A percentile compares a stretch with the other conserved stretches of the same genome.
phyloP scores from a whole-genome alignment of 352 stramenopile genomes.

The Globisporangium cylindrosporum region DNA sequence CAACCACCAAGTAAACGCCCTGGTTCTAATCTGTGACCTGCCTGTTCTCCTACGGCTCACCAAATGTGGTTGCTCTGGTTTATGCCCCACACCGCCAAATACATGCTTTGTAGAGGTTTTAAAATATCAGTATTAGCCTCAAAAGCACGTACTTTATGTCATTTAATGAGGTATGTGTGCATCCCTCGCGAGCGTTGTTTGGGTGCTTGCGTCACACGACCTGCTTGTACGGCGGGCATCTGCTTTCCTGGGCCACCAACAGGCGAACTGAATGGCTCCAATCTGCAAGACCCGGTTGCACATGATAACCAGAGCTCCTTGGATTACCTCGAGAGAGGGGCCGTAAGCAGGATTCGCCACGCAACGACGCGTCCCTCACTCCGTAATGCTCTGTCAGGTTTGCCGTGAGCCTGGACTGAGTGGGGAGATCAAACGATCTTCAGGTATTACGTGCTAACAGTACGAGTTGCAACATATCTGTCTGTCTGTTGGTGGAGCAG shows the following conservation, averaged over 20 bases:
- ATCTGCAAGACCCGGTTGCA: neutral
- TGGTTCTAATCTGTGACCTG: neutral
- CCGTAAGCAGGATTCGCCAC: too few relatives aligned
- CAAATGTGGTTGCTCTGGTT: neutral
- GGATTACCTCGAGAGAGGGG: too few relatives aligned
- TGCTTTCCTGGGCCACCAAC: neutral
- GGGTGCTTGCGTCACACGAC: neutral
- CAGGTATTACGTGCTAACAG: too few relatives aligned
- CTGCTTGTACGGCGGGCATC: neutral
- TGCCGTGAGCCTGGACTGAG: too few relatives aligned
- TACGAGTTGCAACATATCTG: too few relatives aligned
- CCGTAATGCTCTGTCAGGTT: too few relatives aligned
- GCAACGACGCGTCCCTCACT: too few relatives aligned
- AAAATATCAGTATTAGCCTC: neutral
- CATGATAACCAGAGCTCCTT: too few relatives aligned
- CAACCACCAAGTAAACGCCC: neutral
- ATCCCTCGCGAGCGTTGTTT: too few relatives aligned
- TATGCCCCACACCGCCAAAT: neutral
- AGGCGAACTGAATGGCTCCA: neutral
- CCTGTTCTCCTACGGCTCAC: neutral
- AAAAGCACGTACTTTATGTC: neutral
- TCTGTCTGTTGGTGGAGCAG: neutral
- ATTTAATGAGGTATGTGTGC: neutral
- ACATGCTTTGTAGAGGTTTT: neutral
- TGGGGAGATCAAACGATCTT: too few relatives aligned